phyloP scores from a whole-genome alignment of 2,329 filamentous ascomycete species.

The Alternaria sp. region DNA sequence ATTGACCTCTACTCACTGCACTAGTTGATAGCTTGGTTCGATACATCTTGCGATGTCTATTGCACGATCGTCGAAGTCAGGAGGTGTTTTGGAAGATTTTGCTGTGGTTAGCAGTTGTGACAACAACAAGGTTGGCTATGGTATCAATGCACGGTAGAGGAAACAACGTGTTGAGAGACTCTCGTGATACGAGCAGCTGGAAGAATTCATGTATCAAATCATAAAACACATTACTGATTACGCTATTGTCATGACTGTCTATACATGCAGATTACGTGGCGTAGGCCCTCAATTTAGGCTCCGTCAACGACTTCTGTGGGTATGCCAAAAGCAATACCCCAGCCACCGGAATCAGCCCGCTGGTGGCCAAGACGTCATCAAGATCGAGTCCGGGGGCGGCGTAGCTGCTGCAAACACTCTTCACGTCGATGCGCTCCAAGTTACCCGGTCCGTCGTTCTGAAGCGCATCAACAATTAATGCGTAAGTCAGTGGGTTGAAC shows the following conservation, averaged over 20 bases:
- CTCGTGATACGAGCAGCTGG: not conserved
- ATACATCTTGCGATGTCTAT: not conserved
- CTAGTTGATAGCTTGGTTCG: not conserved
- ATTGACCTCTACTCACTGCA: not conserved
- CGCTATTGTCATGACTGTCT: not conserved
- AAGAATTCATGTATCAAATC: not conserved
- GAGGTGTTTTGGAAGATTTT: not conserved
- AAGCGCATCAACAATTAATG: slow-evolving; percentile 59
- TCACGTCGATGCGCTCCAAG: slow-evolving; percentile 51
- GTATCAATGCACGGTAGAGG: not conserved
- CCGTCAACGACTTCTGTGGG: slow-evolving; percentile 43
- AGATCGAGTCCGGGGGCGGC: slow-evolving; percentile 53
- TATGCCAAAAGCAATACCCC: slow-evolving; percentile 39
- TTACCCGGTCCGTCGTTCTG: slow-evolving; percentile 57
- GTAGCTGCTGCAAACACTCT: slow-evolving; percentile 51
- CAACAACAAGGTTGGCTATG: not conserved
- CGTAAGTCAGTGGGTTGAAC: slow-evolving; percentile 58
- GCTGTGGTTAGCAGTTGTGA: not conserved
- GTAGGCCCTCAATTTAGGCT: slow-evolving; percentile 56
- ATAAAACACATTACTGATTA: not conserved
- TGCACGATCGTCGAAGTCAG: not conserved
- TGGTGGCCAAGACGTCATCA: slow-evolving; percentile 57
- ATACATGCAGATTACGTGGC: slow-evolving; percentile 26
- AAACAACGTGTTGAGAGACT: not conserved
- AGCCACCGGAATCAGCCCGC: slow-evolving; percentile 53